phyloP scores from a whole-genome alignment of 495 filamentous ascomycete genomes.

The Penicillium silybi region DNA sequence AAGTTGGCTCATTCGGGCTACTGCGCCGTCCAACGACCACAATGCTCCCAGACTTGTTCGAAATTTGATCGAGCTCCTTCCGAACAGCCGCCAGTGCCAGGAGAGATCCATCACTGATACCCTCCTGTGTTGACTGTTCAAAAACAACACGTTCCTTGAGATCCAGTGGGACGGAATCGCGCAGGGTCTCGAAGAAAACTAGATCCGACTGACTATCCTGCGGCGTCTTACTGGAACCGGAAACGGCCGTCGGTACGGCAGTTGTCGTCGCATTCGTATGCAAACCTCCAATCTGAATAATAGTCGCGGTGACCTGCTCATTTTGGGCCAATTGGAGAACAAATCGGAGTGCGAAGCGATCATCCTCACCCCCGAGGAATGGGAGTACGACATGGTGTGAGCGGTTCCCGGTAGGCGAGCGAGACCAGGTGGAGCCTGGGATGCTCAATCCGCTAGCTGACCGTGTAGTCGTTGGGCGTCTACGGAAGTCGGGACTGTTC shows the following conservation, averaged over 20 bases:
- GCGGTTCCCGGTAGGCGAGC: conserved; percentile 47
- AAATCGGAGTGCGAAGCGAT: conserved; percentile 73
- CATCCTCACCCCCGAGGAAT: conserved; percentile 80
- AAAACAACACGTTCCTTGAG: conserved; percentile 62
- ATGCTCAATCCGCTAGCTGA: conserved; percentile 56
- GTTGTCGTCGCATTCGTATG: not conserved
- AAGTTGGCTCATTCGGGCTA: too few relatives aligned
- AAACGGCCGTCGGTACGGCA: too few relatives aligned
- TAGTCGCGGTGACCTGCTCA: conserved; percentile 54
- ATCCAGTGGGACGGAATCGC: conserved; percentile 57
- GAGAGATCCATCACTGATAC: conserved; percentile 20
- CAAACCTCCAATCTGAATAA: conserved; percentile 23
- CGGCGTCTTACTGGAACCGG: not conserved
- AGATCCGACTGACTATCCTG: conserved; percentile 39
- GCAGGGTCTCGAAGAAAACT: conserved; percentile 58
- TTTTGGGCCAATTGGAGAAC: conserved; percentile 78
- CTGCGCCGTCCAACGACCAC: conserved; percentile 66
- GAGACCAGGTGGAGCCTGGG: conserved; percentile 45
- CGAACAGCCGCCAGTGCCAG: conserved; percentile 44
- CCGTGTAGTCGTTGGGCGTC: conserved; percentile 28
- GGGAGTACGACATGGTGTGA: conserved; percentile 85
- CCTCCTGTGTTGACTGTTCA: conserved; percentile 18
- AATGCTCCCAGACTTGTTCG: conserved; percentile 72
- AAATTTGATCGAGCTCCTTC: conserved; percentile 56
- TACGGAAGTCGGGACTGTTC: conserved; percentile 40